These are phyloP conservation scores for Thielaviopsis euricoi DNA, from an alignment of 2,329 filamentous ascomycete species.

Conservation along the genomic window DNA sequence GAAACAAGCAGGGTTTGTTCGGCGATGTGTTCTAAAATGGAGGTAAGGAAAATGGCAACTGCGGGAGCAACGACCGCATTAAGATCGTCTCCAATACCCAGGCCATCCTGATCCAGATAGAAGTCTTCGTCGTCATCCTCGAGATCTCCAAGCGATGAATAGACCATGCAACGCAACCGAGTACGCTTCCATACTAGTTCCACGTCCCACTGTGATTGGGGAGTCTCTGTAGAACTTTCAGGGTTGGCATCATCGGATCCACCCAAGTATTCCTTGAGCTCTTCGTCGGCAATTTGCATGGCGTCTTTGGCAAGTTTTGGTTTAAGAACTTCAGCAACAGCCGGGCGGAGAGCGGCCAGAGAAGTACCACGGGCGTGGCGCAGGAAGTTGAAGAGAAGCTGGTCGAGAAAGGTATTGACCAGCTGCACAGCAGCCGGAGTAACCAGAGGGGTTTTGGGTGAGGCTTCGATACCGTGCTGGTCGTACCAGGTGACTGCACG, in stretches of 20 bases:
- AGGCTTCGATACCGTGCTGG: conserved; percentile 47
- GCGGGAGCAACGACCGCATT: conserved; percentile 69
- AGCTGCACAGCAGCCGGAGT: conserved; percentile 56
- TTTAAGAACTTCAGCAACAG: conserved; percentile 75
- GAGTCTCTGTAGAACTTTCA: conserved; percentile 28
- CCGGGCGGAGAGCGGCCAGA: conserved; percentile 58
- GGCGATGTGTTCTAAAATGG: conserved; percentile 83
- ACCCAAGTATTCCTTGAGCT: conserved; percentile 74
- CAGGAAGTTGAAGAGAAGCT: conserved; percentile 84
- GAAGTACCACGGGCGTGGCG: conserved; percentile 62
- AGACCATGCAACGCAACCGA: conserved; percentile 90
- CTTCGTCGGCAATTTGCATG: conserved; percentile 67
- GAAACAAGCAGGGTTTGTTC: conserved; percentile 82
- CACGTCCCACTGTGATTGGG: conserved; percentile 59
- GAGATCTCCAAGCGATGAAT: conserved; percentile 88
- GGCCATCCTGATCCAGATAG: conserved; percentile 64
- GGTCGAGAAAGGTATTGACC: conserved; percentile 85
- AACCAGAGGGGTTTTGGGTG: conserved; percentile 54
- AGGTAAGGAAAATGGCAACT: conserved; percentile 89
- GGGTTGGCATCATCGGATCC: conserved; percentile 52
- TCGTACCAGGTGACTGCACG: conserved; percentile 55
- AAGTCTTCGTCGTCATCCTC: conserved; percentile 95
- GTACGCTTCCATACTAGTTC: conserved; percentile 90
- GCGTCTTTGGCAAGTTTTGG: conserved; percentile 75
- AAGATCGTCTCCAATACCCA: conserved; percentile 42